Evolutionary conservation across 495 filamentous ascomycete species (phyloP), one percentile per base, ranked within the genome.

Genomic region (Recurvomyces mirabilis): DNA sequence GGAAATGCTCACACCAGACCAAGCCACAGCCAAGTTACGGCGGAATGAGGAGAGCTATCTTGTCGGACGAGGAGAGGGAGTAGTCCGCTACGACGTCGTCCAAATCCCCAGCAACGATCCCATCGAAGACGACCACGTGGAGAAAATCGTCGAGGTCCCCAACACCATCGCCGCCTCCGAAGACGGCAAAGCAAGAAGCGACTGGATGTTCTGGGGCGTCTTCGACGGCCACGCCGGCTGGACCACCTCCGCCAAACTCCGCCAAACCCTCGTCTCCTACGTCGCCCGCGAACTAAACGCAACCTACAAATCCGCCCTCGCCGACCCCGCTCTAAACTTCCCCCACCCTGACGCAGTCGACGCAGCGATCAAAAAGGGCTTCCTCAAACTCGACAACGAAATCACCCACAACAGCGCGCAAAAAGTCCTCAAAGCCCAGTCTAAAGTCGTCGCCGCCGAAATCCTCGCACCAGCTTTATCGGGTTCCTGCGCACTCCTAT

Each of bases 191-290:
- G 40, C 67, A n/a, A 77, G 66, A 33, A 86, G 74, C 46, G 91
- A 99, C 58, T 99, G 91, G 91, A 96, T 95, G 86, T 99, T 99
- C 60, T 99, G 93, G 93, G 89, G 86, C 29, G 87, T 99, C 11
- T 99, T 94, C 64, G 91, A 99, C 60, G 91, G 91, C 1, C 91
- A 98, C 63, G 82, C 85, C 21, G 91, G 91, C 54, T 98, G 91
- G 91, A 94, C 91, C 5, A 99, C 91, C 14, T 95, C 89, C 35
- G 93, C 93, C 15, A 99, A 94, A 56, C 69, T 99, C 31, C 82
- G 91, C 13, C 87, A 96, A 60, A 78, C 82, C 11, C 73, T 99
- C 18, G 93, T 95, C 47, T 84, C 72, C 40, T 93, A 80, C 56
- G 91, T 99, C 25, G 89, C 87, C 17, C 78, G 91, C 32, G 93